Percentiles rank a stretch among this genome's conserved stretches.
Evolutionary conservation across 768 basidiomycete genomes (phyloP).

Genomic region (Trichaptum fuscoviolaceum): DNA sequence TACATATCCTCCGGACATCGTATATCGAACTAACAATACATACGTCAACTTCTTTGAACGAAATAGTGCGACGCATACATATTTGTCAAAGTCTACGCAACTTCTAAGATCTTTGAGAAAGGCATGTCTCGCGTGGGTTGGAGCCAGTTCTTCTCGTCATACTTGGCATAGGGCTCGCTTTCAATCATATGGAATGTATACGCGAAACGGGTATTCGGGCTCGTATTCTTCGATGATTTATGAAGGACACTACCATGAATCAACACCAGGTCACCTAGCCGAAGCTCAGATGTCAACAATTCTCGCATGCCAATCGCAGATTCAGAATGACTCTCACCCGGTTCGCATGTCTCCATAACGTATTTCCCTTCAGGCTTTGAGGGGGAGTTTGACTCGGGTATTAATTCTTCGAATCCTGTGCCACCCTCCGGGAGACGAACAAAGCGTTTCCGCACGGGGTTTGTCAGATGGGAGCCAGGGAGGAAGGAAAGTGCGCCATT

Average conservation of each 20-base stretch:
- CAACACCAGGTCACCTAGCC: slow-evolving; percentile 80
- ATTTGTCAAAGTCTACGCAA: neutral
- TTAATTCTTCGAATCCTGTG: slow-evolving; percentile 75
- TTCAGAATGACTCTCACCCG: slow-evolving; percentile 40
- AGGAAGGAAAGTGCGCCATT: slow-evolving; percentile 88
- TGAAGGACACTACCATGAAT: slow-evolving; percentile 94
- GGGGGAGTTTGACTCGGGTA: slow-evolving; percentile 27
- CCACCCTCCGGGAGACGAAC: slow-evolving; percentile 71
- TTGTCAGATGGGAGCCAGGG: slow-evolving; percentile 81
- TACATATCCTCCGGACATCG: neutral
- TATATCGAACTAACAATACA: neutral
- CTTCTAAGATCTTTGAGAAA: slow-evolving; percentile 56
- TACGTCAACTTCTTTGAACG: neutral
- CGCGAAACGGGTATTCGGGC: slow-evolving; percentile 76
- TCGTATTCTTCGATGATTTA: slow-evolving; percentile 84
- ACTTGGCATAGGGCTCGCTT: slow-evolving; percentile 58
- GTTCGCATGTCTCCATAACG: slow-evolving; percentile 63
- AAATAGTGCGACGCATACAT: neutral
- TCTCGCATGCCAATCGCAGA: neutral
- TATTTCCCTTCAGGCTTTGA: slow-evolving; percentile 43
- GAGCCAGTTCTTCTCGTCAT: slow-evolving; percentile 93
- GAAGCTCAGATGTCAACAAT: slow-evolving; percentile 10
- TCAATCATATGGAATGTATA: slow-evolving; percentile 98
- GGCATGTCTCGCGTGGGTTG: slow-evolving; percentile 84
- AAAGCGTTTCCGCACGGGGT: slow-evolving; percentile 78